phyloP scores from a whole-genome alignment of 441 rosid species.

The Lepidium campestre region DNA sequence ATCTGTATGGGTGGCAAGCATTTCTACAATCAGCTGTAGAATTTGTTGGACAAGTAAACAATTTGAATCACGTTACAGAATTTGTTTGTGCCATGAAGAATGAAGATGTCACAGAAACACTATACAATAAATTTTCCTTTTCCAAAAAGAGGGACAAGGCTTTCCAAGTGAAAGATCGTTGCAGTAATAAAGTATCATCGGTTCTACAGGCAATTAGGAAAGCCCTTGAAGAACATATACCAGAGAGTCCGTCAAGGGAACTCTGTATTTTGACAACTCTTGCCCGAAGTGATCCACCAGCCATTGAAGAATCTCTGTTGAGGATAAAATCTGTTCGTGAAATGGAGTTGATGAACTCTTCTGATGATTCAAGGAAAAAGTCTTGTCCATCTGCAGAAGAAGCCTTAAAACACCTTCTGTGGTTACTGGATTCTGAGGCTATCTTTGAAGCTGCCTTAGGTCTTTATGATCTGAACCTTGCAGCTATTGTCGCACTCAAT shows the following conservation, averaged over 20 bases:
- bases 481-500: conserved; percentile 94
- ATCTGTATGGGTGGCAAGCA: conserved; percentile 75
- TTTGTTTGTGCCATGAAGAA: conserved; percentile 81
- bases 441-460: conserved; percentile 93
- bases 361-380: conserved; percentile 47
- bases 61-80: conserved; percentile 82
- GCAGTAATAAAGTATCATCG: conserved; percentile 61
- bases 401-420: conserved; percentile 85
- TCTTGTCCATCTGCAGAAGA: conserved; percentile 88
- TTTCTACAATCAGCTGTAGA: conserved; percentile 70
- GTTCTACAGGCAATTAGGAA: conserved; percentile 77
- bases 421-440: conserved; percentile 88
- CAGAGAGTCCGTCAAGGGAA: conserved; percentile 86
- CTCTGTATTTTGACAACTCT: conserved; percentile 90
- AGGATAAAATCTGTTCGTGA: conserved; percentile 88
- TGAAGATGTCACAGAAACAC: conserved; percentile 65
- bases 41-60: conserved; percentile 76
- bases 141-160: conserved; percentile 33
- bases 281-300: conserved; percentile 90
- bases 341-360: conserved; percentile 62
- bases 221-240: conserved; percentile 67
- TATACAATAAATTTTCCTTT: conserved; percentile 51
- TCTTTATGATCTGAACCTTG: conserved; percentile 90
- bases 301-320: conserved; percentile 76
- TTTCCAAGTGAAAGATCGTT: conserved; percentile 33